Evolutionary conservation across 2,329 filamentous ascomycete species (phyloP), one percentile per base, ranked within the genome.

Genomic region (Fusarium circinatum): DNA sequence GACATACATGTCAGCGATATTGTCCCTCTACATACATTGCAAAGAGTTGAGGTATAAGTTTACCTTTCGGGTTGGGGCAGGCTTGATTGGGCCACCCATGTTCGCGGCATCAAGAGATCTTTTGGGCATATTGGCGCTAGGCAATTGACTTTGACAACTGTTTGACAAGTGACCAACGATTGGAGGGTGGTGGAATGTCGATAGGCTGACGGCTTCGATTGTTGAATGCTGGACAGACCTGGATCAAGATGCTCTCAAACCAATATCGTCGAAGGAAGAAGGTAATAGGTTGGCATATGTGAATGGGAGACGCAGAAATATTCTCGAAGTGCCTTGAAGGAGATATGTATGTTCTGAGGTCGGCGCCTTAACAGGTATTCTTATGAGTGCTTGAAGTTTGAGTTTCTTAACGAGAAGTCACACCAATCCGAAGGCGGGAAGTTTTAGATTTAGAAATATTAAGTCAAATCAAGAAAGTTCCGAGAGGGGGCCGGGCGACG

Each of bases 61-160:
- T 76, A 80, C 79, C 78, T 80, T 81, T 57, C 71, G 57, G 74
- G 77, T 52, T 67, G 78, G 45, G 57, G 55, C 61, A 82, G 81
- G 59, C 72, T 75, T 72, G 78, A 76, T 80, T 65, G 73, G 44
- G 63, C 55, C 65, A 41, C 75, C 75, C 44, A 72, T 66, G 36
- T 76, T 74, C 28, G 74, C 79, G 10, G 74, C 57, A 52, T 82
- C 80, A 36, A 80, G 76, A 17, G 80, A 80, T 80, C 83, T 76
- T 75, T 85, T 85, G 38, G 83, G 83, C 83, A 85, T 85, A 18
- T 65, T 55, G 26, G 20, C 41, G 28, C 17, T 68, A 47, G 47
- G 51, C 8, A 28, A 55, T 41, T 55, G 51, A n/a, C 51, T 66
- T 38, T 18, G 30, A 17, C 26, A 62, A 62, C 18, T 55, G 20